Base-by-base conservation (phyloP, 179 eudicot genomes). In the Gypsophila paniculata region DNA sequence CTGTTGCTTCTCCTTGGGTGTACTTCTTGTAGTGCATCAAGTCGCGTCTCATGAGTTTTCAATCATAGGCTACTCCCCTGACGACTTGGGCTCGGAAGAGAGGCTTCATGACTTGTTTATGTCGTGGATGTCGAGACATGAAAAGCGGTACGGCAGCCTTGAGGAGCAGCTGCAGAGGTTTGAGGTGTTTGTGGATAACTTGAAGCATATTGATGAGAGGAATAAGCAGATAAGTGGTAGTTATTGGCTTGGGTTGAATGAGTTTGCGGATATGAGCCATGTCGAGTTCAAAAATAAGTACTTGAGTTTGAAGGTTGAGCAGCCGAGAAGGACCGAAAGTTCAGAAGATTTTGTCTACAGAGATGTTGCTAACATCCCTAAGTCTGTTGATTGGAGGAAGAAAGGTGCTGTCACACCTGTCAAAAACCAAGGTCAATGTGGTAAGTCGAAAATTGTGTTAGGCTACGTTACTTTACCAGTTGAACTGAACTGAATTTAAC, bases 381-480 rank as follows among this genome's bases (percentile, higher is more conserved):
- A 82, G 64, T 79, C 88, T 8, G 91, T 89, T 14, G 91, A 89
- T 61, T 89, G 91, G 95, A 86, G 91, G 69, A 80, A 80, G 74
- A 86, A 78, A 75, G 88, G 91, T 3, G 90, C 91, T 17, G 87
- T 89, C 46, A 70, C 85, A 19, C 81, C 77, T 32, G 86, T 89
- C 74, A 89, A 89, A 74, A 86, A 87, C 78, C 91, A 89, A 73
- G 95, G 91, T 44, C 68, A 79, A 68, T 89, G 94, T 60, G 94
- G 91, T 89, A 84, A 72, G 85, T 53, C 12, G 32, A 13, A 52
- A 42, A n/a, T 52, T 58, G 14, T 72, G 23, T 29, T 9, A 29
- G 2, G 34, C 1, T 29, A 29, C 34, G 34, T 29, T 29, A 29
- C 4, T 4, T 29, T 29, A 52, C 26, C 34, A 7, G 7, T 10